Base-by-base conservation (phyloP, 495 filamentous ascomycete species). In the Podospora tetraspora region DNA sequence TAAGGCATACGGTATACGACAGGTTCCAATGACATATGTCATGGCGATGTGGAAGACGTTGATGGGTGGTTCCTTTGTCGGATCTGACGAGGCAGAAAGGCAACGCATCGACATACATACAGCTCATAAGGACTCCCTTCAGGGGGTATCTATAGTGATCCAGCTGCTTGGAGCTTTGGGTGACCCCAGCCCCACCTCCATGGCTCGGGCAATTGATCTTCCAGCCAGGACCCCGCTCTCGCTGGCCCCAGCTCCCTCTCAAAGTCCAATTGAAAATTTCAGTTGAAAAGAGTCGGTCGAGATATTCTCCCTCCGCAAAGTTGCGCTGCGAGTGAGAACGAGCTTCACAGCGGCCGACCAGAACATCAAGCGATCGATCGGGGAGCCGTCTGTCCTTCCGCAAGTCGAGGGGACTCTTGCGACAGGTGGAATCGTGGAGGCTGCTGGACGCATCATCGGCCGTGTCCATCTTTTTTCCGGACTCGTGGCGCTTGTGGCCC, bases 281-380 rank as follows among this genome's bases (percentile, higher is more conserved):
- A 59, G 63, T 21, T 21, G 9, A 25, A 16, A 22, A 10, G 25
- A 62, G 60, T 8, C 30, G 19, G 34, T 64, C 29, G 29, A 57
- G 30, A 22, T 13, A 34, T n/a, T 16, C 16, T 24, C 57, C 43
- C 56, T 32, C 59, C 62, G 23, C 43, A 59, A 66, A 71, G 66
- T 63, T 68, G 56, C 62, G 56, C 62, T 21, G 43, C 69, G 34
- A 70, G 57, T 43, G n/a, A 16, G 23, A 67, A 29, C 29, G 52
- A 63, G 16, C 23, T 66, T 57, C 27, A 58, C 61, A 66, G 70
- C 29, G 66, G 61, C 64, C 65, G 62, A 68, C 71, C 71, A 66
- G 68, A 66, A 66, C 66, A 73, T 73, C 71, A 73, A 68, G 71
- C 71, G 68, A 73, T 73, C 66, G 62, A 59, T 67, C 62, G 63